Evolutionary conservation across 164 flowering plant genomes (phyloP).

Genomic region (Paratinospora sagittata): DNA sequence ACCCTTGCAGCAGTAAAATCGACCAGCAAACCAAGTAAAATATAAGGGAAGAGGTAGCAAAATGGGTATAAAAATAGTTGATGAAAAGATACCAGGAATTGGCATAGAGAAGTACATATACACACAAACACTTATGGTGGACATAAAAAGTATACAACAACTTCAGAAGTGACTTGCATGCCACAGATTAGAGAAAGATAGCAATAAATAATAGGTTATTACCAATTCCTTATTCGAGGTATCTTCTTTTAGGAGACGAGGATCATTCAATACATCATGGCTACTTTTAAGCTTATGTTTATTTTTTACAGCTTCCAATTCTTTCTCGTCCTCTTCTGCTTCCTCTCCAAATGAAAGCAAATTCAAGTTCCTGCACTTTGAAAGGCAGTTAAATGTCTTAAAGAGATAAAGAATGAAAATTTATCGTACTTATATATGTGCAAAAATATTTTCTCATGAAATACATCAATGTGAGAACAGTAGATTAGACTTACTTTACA

Average conservation of each 20-base stretch:
- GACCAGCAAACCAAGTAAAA: background rate
- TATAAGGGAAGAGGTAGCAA: background rate
- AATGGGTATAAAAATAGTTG: background rate
- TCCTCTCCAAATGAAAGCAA: conserved; percentile 98
- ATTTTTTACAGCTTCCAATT: conserved; percentile 54
- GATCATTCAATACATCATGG: conserved; percentile 94
- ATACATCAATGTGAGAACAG: background rate
- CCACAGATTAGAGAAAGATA: background rate
- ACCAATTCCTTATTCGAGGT: conserved; percentile 39
- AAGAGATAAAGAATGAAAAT: background rate
- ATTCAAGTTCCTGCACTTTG: conserved; percentile 62
- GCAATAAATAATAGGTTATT: conserved; percentile 1
- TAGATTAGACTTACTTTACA: conserved; percentile 55
- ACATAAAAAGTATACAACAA: background rate
- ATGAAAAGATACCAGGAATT: background rate
- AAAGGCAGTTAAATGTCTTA: conserved; percentile 3
- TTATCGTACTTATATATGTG: background rate
- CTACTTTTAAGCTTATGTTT: conserved; percentile 82
- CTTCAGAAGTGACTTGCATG: background rate
- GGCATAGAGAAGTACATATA: background rate
- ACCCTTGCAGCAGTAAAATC: background rate
- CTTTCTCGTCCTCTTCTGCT: conserved; percentile 96
- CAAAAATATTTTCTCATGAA: background rate
- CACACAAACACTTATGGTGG: background rate
- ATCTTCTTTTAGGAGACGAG: conserved; percentile 77